Conservation (phyloP, 2,329 filamentous ascomycete genomes). For the Grosmannia clavigera region DNA sequence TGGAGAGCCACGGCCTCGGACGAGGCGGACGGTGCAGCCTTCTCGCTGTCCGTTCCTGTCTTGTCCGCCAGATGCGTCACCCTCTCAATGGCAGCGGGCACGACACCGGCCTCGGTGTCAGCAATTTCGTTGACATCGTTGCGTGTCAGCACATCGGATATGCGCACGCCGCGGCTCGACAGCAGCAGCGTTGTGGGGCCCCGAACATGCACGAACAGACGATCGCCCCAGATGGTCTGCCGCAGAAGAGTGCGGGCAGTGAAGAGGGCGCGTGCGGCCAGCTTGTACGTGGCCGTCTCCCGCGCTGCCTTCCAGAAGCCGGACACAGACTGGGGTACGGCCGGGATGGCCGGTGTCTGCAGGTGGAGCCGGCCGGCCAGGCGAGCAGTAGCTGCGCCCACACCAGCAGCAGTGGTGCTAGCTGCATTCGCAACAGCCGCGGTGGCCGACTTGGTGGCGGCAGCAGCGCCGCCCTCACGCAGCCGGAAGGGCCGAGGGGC, state of each 20-base stretch:
- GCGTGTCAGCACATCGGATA: slow-evolving; percentile 65
- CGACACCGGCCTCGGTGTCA: slow-evolving; percentile 60
- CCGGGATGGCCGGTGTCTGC: slow-evolving; percentile 43
- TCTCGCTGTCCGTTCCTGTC: slow-evolving; percentile 10
- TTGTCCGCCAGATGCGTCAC: slow-evolving; percentile 23
- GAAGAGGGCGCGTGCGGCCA: slow-evolving; percentile 51
- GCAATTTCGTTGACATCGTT: slow-evolving; percentile 86
- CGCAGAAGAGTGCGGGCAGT: slow-evolving; percentile 63
- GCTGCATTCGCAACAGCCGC: not conserved
- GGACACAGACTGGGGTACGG: slow-evolving; percentile 41
- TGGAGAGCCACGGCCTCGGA: slow-evolving; percentile 29
- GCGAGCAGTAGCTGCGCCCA: not conserved
- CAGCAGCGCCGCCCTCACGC: not conserved
- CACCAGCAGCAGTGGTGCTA: slow-evolving; percentile 1
- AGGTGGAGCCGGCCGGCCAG: not conserved
- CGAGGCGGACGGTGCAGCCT: not conserved
- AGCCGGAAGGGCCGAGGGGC: slow-evolving; percentile 78
- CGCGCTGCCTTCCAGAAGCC: slow-evolving; percentile 64
- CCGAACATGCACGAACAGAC: slow-evolving; percentile 80
- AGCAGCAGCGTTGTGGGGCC: slow-evolving; percentile 78
- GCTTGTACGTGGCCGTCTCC: slow-evolving; percentile 60
- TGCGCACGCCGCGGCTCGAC: slow-evolving; percentile 70
- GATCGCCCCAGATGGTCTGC: slow-evolving; percentile 83
- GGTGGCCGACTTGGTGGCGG: not conserved
- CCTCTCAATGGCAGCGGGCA: slow-evolving; percentile 45